These are phyloP conservation scores for Leptodermis oblonga DNA, from an alignment of 257 asterid species.

Conservation along the genomic window DNA sequence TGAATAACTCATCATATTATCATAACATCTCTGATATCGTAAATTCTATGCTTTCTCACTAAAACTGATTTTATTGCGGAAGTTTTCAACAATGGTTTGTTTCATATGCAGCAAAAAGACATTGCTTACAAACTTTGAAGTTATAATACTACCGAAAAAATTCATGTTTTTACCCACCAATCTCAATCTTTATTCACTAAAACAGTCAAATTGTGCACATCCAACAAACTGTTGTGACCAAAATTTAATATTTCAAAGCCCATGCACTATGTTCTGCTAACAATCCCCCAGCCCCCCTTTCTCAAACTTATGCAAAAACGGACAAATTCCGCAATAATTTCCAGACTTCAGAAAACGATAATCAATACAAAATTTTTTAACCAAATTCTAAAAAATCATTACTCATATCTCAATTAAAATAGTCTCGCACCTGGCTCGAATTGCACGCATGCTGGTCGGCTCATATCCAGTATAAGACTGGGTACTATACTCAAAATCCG, in stretches of 20 bases:
- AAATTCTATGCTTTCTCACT: too few relatives aligned
- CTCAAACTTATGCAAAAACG: not conserved
- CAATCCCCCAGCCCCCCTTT: too few relatives aligned
- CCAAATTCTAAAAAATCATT: not conserved
- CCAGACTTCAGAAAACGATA: not conserved
- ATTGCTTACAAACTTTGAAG: not conserved
- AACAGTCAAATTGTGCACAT: not conserved
- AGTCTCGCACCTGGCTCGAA: slow-evolving; percentile 80
- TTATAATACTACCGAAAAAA: too few relatives aligned
- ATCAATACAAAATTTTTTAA: not conserved
- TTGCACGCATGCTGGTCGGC: slow-evolving; percentile 99
- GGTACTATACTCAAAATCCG: slow-evolving; percentile 97
- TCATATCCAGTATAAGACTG: slow-evolving; percentile 98
- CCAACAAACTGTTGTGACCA: not conserved
- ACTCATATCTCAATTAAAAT: not conserved
- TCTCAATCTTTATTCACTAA: not conserved
- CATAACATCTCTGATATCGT: too few relatives aligned
- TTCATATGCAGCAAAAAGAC: not conserved
- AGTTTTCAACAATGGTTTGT: not conserved
- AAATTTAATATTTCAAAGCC: not conserved
- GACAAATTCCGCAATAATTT: not conserved
- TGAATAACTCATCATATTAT: too few relatives aligned
- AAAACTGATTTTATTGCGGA: not conserved
- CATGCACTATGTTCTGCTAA: not conserved
- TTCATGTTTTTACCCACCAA: not conserved